Evolutionary conservation across 805 yeast species (phyloP).

Genomic region (Candida montana): DNA sequence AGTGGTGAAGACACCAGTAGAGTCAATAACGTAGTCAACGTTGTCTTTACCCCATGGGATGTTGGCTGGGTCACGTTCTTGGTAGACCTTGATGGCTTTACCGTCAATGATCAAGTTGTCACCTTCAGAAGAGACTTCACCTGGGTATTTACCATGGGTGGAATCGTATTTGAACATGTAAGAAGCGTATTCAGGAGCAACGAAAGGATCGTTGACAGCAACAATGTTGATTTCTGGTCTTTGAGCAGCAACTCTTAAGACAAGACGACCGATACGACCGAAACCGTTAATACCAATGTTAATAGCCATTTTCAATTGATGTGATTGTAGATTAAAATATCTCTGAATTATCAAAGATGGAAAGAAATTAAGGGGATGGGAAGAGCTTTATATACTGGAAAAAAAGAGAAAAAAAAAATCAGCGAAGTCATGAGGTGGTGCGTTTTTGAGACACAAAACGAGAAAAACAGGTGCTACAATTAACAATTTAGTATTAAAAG

Average conservation of each 20-base stretch:
- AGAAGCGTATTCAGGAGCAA: conserved; percentile 62
- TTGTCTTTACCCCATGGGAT: conserved; percentile 64
- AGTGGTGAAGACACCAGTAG: conserved; percentile 69
- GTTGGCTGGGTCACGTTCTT: conserved; percentile 62
- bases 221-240: conserved; percentile 53
- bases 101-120: conserved; percentile 51
- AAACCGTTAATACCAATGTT: conserved; percentile 66
- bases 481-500: no score
- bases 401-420: neutral
- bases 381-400: neutral
- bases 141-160: conserved; percentile 60
- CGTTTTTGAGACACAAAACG: no score
- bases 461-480: no score
- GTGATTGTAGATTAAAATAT: neutral
- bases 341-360: neutral
- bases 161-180: conserved; percentile 75
- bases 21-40: conserved; percentile 62
- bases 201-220: conserved; percentile 67
- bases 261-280: conserved; percentile 71
- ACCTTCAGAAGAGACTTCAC: conserved; percentile 52
- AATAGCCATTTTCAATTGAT: conserved; percentile 36
- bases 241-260: conserved; percentile 52
- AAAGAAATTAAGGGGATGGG: neutral
- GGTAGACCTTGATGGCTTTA: conserved; percentile 43
- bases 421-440: neutral